A percentile compares a stretch with the other conserved stretches of the same genome.
These are phyloP conservation scores for Malassezia restricta DNA, from an alignment of 1,284 basidiomycete genomes.

Conservation along the genomic window DNA sequence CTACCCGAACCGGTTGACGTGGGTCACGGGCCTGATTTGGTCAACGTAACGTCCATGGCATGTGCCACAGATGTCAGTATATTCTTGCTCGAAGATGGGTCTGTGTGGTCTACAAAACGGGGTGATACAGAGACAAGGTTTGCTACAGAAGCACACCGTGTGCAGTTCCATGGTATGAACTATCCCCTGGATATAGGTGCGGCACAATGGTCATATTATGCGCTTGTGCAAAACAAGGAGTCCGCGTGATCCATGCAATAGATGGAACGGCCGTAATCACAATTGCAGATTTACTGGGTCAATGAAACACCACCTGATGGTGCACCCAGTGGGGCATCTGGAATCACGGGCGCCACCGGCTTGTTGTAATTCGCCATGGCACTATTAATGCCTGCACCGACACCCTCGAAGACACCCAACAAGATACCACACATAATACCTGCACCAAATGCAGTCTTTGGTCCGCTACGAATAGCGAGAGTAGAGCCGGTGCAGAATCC, in stretches of 20 bases:
- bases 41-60: background rate
- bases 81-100: background rate
- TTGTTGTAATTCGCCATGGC: conserved; percentile 67
- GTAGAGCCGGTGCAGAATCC: conserved; percentile 97
- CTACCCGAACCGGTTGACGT: background rate
- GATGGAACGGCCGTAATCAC: background rate
- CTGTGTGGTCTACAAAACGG: background rate
- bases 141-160: background rate
- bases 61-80: background rate
- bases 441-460: conserved; percentile 72
- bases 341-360: conserved; percentile 32
- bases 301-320: background rate
- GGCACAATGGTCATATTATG: conserved; percentile 3
- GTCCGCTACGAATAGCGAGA: conserved; percentile 87
- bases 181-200: background rate
- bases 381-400: conserved; percentile 71
- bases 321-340: background rate
- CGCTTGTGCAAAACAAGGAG: background rate
- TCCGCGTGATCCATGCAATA: background rate
- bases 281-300: background rate
- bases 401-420: conserved; percentile 70
- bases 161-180: background rate
- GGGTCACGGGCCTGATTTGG: background rate
- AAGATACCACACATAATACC: conserved; percentile 93
- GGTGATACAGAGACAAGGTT: background rate